Evolutionary conservation across 345 rosid species (phyloP).

Genomic region (Hibiscus trionum): DNA sequence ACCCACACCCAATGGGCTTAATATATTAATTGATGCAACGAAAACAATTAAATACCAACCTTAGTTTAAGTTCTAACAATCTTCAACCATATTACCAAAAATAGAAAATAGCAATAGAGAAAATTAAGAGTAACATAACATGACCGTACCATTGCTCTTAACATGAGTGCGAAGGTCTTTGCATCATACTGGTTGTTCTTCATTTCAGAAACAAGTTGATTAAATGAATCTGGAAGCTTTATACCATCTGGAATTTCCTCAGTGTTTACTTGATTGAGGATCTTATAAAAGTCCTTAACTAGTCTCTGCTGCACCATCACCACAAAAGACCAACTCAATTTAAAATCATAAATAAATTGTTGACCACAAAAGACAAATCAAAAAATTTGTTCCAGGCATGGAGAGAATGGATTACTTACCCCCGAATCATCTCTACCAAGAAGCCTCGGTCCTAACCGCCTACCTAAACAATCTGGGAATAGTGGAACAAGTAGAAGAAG

Average conservation of each 20-base stretch:
- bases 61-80: not conserved
- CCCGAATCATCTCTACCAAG: constrained; percentile 88
- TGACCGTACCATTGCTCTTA: constrained; percentile 79
- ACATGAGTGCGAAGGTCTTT: constrained; percentile 61
- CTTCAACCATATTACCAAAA: not conserved
- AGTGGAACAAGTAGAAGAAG: constrained; percentile 13
- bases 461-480: constrained; percentile 89
- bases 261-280: constrained; percentile 71
- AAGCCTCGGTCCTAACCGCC: constrained; percentile 94
- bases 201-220: constrained; percentile 81
- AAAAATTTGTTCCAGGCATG: not conserved
- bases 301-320: constrained; percentile 56
- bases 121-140: not conserved
- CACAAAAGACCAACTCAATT: constrained; percentile 19
- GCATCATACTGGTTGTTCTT: constrained; percentile 84
- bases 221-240: constrained; percentile 79
- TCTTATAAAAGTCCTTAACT: constrained; percentile 75
- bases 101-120: not conserved
- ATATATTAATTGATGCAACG: not conserved
- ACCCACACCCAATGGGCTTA: not conserved
- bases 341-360: constrained; percentile 13
- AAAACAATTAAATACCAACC: not conserved
- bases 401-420: constrained; percentile 37
- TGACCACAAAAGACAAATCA: not conserved
- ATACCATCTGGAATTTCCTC: constrained; percentile 78